Base-by-base conservation (phyloP, 202 grass and related monocot genomes). In the Schoenoplectus triqueter region DNA sequence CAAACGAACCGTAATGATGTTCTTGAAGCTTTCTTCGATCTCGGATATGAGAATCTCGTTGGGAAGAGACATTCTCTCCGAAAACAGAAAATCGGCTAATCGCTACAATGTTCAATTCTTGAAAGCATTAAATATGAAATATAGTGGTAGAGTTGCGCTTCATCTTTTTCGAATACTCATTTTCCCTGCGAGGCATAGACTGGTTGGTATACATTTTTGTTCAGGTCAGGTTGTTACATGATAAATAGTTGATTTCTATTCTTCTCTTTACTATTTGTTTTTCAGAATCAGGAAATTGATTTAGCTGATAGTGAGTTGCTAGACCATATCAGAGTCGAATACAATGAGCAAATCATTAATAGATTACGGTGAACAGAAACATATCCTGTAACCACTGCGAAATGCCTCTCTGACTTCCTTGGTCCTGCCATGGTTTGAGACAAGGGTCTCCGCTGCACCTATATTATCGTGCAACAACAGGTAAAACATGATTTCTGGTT, bases 261-360 rank as follows among this genome's bases (percentile, higher is more conserved):
- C 84, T 84, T 47, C 66, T 64, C 68, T 50, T 56, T 65, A 64
- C 52, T 86, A 45, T 87, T 11, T 87, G n/a, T 39, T 88, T 81
- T 67, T 31, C 91, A 98, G 95, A 98, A 98, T 74, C 92, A 93
- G 91, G 95, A 91, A 73, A 95, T 92, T 87, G 95, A 98, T 90
- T 88, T 98, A 87, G 90, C 92, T 80, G 92, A 98, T 65, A 90
- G 90, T 80, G 95, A 98, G 88, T 85, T 98, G 87, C 92, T 98
- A 88, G 91, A 89, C 87, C 70, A 98, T 98, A 85, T 98, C 91
- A 18, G 95, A 98, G 71, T 98, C 92, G 1, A 98, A 93, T 86
- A 98, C 95, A 82, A 98, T 98, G 95, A 98, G 92, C 86, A 98
- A 98, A 86, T 98, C 92, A 66, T 87, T 98, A 80, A 81, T 90